phyloP scores from a whole-genome alignment of 768 basidiomycete species.

The Russula ochroleuca region DNA sequence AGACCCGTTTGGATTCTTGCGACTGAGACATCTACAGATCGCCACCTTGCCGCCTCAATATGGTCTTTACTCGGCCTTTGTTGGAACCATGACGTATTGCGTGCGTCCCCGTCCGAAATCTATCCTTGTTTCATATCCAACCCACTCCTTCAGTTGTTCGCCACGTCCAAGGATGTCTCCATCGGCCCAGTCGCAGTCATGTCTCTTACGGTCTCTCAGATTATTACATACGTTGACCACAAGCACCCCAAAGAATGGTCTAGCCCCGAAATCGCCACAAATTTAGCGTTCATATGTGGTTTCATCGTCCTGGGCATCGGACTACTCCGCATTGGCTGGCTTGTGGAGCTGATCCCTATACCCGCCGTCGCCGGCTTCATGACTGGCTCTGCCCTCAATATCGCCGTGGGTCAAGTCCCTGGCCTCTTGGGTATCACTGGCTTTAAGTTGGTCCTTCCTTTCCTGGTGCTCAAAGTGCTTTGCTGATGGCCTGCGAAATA shows the following conservation, averaged over 20 bases:
- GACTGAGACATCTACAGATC: conserved; percentile 44
- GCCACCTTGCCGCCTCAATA: conserved; percentile 84
- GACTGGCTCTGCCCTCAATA: conserved; percentile 97
- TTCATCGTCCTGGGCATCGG: conserved; percentile 91
- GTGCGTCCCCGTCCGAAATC: conserved; percentile 40
- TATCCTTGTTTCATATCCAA: conserved; percentile 3
- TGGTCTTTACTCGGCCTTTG: conserved; percentile 91
- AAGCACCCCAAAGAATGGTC: conserved; percentile 54
- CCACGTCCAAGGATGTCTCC: conserved; percentile 97
- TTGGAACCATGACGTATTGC: conserved; percentile 81
- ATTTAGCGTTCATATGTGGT: conserved; percentile 80
- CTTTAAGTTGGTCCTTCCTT: conserved; percentile 57
- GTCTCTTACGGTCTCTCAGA: conserved; percentile 81
- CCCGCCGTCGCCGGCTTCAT: conserved; percentile 88
- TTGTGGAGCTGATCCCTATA: conserved; percentile 90
- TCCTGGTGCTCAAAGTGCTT: not conserved
- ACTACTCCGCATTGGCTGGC: conserved; percentile 84
- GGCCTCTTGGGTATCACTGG: conserved; percentile 83
- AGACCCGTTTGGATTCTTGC: not conserved
- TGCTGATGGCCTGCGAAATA: conserved; percentile 32
- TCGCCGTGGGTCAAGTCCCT: conserved; percentile 83
- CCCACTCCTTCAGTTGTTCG: conserved; percentile 63
- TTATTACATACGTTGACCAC: conserved; percentile 63
- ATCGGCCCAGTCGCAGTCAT: conserved; percentile 99
- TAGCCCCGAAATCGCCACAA: conserved; percentile 74